Conservation (phyloP, 371 early-diverging fungal genomes). For the Phascolomyces articulosus region DNA sequence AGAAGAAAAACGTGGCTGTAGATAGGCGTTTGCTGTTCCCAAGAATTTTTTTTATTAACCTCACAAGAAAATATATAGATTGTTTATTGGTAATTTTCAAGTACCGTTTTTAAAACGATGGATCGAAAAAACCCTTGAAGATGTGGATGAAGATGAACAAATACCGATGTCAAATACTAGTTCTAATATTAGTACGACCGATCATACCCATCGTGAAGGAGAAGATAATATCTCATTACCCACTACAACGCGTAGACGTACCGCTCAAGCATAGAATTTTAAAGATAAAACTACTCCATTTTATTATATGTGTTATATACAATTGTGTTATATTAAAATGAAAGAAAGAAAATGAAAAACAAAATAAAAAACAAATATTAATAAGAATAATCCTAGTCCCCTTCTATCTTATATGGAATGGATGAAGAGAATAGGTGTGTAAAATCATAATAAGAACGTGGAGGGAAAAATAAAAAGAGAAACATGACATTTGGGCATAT, state of each 20-base stretch:
- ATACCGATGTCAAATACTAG: background rate
- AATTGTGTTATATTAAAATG: no score
- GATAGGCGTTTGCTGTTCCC: background rate
- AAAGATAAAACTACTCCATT: no score
- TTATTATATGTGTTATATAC: no score
- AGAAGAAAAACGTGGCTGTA: no score
- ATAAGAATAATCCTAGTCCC: no score
- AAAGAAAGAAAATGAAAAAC: no score
- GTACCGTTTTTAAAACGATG: conserved; percentile 61
- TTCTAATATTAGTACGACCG: background rate
- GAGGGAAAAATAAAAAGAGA: background rate
- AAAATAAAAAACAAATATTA: no score
- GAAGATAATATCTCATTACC: background rate
- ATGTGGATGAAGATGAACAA: conserved; percentile 2
- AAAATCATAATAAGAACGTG: no score
- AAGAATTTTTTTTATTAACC: background rate
- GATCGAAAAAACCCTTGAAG: conserved; percentile 34
- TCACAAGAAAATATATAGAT: conserved; percentile 14
- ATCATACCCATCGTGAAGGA: background rate
- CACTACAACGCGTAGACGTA: conserved; percentile 2
- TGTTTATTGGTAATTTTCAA: conserved; percentile 70
- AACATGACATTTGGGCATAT: no score
- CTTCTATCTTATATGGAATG: no score
- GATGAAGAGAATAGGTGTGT: no score
- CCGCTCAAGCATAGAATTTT: background rate